Conservation (phyloP, 306 rosid genomes). For the Pachyrhizus erosus region DNA sequence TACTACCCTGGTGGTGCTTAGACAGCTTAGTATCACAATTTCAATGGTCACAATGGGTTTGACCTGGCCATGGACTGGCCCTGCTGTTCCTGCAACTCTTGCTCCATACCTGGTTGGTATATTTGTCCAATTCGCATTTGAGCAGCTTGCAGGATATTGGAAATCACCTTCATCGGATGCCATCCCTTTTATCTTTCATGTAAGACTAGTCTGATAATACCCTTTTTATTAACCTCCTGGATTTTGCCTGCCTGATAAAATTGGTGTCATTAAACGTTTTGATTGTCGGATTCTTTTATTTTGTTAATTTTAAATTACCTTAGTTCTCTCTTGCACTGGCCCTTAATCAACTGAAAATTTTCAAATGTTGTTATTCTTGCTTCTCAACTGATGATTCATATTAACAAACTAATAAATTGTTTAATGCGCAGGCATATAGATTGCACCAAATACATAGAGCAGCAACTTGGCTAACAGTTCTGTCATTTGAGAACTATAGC, state of each 20-base stretch:
- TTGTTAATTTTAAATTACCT: background rate
- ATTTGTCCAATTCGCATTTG: slow-evolving; percentile 85
- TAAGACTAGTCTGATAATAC: slow-evolving; percentile 44
- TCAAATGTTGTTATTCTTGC: background rate
- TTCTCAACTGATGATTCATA: slow-evolving; percentile 18
- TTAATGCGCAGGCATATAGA: slow-evolving; percentile 72
- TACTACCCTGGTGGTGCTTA: slow-evolving; percentile 53
- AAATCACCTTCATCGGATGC: slow-evolving; percentile 90
- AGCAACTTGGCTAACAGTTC: slow-evolving; percentile 80
- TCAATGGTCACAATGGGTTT: slow-evolving; percentile 93
- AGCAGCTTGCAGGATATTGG: slow-evolving; percentile 76
- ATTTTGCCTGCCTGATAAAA: background rate
- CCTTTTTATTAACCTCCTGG: background rate
- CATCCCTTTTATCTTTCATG: slow-evolving; percentile 89
- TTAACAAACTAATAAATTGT: background rate
- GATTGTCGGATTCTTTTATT: background rate
- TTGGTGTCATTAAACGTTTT: background rate
- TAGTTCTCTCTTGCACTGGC: background rate
- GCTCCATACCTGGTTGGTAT: slow-evolving; percentile 89
- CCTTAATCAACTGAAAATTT: background rate
- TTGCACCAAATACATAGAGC: slow-evolving; percentile 94
- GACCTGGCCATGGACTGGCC: slow-evolving; percentile 97
- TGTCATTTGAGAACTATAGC: slow-evolving; percentile 74
- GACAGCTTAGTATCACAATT: slow-evolving; percentile 69
- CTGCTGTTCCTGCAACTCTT: slow-evolving; percentile 86